Base-by-base conservation (phyloP, 108 stramenopile species). In the Cyclotella cryptica region DNA sequence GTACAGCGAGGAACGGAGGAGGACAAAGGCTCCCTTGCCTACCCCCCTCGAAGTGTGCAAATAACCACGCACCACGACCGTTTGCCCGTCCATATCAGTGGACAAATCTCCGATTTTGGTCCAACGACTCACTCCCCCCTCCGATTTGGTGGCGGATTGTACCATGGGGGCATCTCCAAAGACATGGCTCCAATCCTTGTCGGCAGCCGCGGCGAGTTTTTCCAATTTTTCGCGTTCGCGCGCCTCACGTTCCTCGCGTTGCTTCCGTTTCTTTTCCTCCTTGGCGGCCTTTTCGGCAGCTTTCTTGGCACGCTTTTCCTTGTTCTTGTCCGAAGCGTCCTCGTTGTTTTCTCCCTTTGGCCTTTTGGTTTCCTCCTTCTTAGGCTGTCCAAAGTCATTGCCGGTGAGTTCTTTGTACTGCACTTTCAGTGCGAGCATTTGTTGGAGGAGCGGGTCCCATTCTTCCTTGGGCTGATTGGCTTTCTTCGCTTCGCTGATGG, bases 11-110 rank as follows among this genome's bases (percentile, higher is more conserved):
- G 98, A 97, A 29, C 99, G 92, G n/a, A 99, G 60, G 27, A 99
- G 66, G 11, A 97, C 88, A 78, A 99, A 99, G 10, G 88, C 95
- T 40, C 96, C 95, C 78, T 98, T 98, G n/a, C 98, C 98, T 21
- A 97, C 92, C 29, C 84, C 84, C 15, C 96, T 87, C 17, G 86
- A 73, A 3, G 87, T 87, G 65, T 97, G 96, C 28, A 98, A 77
- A 73, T 94, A 86, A 0, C 96, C 99, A 8, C 99, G 88, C 49
- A 98, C 90, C 62, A 95, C 60, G 14, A 99, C 92, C 28, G 77
- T 81, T 69, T 89, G 61, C 26, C 96, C 97, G 19, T 89, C 89
- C 69, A 93, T 61, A 18, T 84, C 74, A n/a, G 89, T 93, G 21
- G 79, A 85, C 59, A 98, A 78, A 52, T 94, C 69, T 22, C 74